Evolutionary conservation across 371 early-diverging fungal species (phyloP), one percentile per base, ranked within the genome.

Genomic region (Haplosporangium sp.): DNA sequence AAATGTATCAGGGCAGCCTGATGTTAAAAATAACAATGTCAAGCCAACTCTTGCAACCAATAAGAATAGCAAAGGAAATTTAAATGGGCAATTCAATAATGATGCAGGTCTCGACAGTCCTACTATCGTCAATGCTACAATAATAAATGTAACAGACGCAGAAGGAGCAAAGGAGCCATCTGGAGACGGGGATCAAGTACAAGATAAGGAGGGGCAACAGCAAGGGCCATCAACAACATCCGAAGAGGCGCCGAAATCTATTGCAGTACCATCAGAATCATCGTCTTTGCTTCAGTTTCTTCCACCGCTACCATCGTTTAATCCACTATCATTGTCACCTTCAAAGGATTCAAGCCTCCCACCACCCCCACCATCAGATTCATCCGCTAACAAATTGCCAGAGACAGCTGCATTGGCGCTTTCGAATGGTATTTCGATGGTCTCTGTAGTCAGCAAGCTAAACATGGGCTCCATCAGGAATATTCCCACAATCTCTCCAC

Each of bases 401-500:
- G 71, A 74, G 59, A 74, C 74, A 2, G 71, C 74, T 2, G 70
- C 71, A 4, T 20, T 73, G 15, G 73, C 72, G 0, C 56, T 77
- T 3, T 67, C 71, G 15, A 64, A 45, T 13, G 77, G 77, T 3
- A 48, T 77, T 9, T 77, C 77, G n/a, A 77, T 77, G 77, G 50
- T 48, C 8, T 38, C 50, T 20, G 72, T 73, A 7, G 70, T 69
- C 45, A 73, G 67, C 60, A 73, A 73, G 52, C 66, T 74, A 42
- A 73, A 71, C 39, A 40, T 64, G 56, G 67, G 52, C 2, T 60
- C 62, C 42, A 53, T 59, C 40, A 55, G 63, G 47, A 77, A 61
- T 45, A 77, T 73, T 45, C 53, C 73, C 7, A 77, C 77, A 13
- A 76, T 76, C 64, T 76, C 76, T 4, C 76, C 76, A 4, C 76